Percentiles rank a stretch among this genome's conserved stretches.
These are phyloP conservation scores for Calonectria pauciramosa DNA, from an alignment of 2,329 filamentous ascomycete genomes.

Conservation along the genomic window DNA sequence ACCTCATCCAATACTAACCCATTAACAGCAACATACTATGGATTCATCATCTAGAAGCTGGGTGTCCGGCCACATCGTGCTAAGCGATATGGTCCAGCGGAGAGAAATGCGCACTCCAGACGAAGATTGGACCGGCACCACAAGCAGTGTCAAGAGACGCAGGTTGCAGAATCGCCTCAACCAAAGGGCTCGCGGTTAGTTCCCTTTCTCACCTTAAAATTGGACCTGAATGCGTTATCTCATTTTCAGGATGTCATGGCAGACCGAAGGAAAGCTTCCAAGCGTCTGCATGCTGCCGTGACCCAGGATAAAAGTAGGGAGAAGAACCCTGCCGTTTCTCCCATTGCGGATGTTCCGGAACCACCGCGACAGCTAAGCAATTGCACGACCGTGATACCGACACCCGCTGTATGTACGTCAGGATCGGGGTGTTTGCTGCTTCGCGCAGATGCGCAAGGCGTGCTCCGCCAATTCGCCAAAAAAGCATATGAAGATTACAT, in stretches of 20 bases:
- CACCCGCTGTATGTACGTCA: background rate
- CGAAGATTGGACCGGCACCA: constrained; percentile 1
- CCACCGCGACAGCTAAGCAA: too few relatives aligned
- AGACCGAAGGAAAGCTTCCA: background rate
- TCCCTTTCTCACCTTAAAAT: too few relatives aligned
- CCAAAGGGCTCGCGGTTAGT: background rate
- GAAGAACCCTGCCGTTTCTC: background rate
- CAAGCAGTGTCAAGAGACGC: background rate
- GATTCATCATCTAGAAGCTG: background rate
- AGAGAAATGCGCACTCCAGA: background rate
- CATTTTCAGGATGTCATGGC: background rate
- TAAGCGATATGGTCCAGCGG: background rate
- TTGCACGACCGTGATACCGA: background rate
- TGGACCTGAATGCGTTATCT: background rate
- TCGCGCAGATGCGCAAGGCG: background rate
- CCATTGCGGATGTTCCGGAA: background rate
- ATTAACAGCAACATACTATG: background rate
- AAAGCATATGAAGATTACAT: background rate
- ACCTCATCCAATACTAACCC: background rate
- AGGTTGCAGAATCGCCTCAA: background rate
- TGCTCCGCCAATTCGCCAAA: background rate
- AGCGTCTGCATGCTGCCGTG: background rate
- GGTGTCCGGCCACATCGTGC: background rate
- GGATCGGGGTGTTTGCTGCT: background rate
- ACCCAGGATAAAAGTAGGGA: background rate